A percentile compares a stretch with the other conserved stretches of the same genome.
Evolutionary conservation across 306 rosid species (phyloP).

Genomic region (Betula pendula): DNA sequence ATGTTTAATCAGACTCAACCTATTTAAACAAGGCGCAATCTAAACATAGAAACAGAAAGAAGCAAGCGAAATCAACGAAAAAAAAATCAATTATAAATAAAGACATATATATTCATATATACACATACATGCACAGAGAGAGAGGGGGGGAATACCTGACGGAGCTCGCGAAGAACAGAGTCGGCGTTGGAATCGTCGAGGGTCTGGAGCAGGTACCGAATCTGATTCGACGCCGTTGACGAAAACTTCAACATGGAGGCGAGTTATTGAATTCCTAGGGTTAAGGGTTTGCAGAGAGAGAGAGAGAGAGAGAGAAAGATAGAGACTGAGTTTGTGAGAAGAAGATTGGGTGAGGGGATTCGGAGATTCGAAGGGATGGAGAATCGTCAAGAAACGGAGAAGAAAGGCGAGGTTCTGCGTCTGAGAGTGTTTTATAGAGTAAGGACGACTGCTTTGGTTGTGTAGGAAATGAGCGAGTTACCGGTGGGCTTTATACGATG

Average conservation of each 20-base stretch:
- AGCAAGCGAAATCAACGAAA: neutral
- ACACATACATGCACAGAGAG: neutral
- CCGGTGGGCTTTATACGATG: neutral
- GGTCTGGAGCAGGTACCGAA: constrained; percentile 81
- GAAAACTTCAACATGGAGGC: constrained; percentile 60
- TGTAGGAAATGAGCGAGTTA: neutral
- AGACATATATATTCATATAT: neutral
- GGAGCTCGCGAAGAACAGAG: constrained; percentile 68
- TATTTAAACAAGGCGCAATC: neutral
- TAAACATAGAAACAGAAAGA: neutral
- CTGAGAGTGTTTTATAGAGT: neutral
- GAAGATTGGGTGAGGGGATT: neutral
- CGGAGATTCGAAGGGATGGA: neutral
- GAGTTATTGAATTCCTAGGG: constrained; percentile 27
- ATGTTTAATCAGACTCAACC: neutral
- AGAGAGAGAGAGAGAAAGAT: neutral
- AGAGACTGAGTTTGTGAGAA: constrained; percentile 6
- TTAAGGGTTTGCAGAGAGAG: constrained; percentile 18
- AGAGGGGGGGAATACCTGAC: constrained; percentile 47
- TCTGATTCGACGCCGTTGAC: constrained; percentile 62
- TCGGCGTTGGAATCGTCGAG: constrained; percentile 72
- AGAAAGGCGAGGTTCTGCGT: neutral
- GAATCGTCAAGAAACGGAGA: neutral
- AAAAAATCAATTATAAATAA: neutral
- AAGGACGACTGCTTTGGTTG: neutral